Conservation (phyloP, 2,329 filamentous ascomycete species). For the Xylogone sp. region DNA sequence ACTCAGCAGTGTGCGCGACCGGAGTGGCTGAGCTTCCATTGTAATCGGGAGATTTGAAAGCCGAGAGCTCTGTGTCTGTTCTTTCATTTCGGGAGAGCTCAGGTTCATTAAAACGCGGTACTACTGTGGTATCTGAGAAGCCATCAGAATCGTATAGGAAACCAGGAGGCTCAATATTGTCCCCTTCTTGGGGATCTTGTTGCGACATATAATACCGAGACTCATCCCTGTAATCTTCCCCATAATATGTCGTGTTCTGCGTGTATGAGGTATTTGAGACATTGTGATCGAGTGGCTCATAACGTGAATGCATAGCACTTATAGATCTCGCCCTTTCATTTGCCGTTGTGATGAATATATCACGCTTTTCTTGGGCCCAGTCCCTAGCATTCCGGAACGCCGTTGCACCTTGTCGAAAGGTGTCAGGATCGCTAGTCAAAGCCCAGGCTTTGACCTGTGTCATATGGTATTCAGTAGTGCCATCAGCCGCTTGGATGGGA, state of each 20-base stretch:
- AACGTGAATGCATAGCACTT: no score
- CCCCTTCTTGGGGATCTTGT: background rate
- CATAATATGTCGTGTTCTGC: background rate
- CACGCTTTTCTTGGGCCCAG: conserved; percentile 20
- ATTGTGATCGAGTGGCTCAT: no score
- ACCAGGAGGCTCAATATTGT: background rate
- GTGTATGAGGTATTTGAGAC: no score
- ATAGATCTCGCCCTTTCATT: background rate
- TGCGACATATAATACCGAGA: background rate
- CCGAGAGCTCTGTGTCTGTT: background rate
- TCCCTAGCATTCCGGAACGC: conserved; percentile 37
- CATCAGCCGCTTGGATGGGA: conserved; percentile 22
- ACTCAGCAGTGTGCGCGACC: background rate
- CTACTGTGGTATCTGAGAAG: background rate
- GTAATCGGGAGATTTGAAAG: background rate
- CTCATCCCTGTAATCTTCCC: background rate
- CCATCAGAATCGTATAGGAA: background rate
- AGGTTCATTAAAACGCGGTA: background rate
- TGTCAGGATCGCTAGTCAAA: conserved; percentile 25
- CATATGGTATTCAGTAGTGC: conserved; percentile 36
- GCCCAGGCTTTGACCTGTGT: conserved; percentile 25
- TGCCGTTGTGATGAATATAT: conserved; percentile 25
- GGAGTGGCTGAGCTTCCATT: background rate
- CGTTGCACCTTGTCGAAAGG: conserved; percentile 31
- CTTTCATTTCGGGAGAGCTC: background rate